These are phyloP conservation scores for Pseudogymnoascus sp. DNA, from an alignment of 2,329 filamentous ascomycete genomes.

Conservation along the genomic window DNA sequence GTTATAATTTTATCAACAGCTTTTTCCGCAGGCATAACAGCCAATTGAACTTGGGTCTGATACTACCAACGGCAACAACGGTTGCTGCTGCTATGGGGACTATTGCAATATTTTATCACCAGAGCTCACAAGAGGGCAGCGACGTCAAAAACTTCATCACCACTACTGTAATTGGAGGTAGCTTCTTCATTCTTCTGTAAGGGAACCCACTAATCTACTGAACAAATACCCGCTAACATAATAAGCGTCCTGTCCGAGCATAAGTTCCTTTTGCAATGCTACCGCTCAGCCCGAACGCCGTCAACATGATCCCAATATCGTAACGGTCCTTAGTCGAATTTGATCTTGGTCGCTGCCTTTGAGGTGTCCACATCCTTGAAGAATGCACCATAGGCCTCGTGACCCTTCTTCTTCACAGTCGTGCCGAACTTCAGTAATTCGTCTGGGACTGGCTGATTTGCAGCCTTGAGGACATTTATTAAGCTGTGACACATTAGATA, in stretches of 20 bases:
- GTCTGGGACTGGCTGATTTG: slow-evolving; percentile 83
- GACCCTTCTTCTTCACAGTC: slow-evolving; percentile 97
- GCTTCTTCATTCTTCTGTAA: slow-evolving; percentile 16
- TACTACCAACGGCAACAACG: slow-evolving; percentile 37
- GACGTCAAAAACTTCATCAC: background rate
- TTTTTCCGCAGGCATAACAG: slow-evolving; percentile 48
- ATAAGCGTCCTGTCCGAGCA: slow-evolving; percentile 46
- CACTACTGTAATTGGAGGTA: background rate
- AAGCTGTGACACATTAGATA: slow-evolving; percentile 41
- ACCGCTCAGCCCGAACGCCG: slow-evolving; percentile 29
- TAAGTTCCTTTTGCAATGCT: slow-evolving; percentile 42
- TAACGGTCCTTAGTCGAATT: slow-evolving; percentile 55
- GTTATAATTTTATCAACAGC: slow-evolving; percentile 56
- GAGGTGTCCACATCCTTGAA: slow-evolving; percentile 82
- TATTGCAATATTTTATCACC: slow-evolving; percentile 31
- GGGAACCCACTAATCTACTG: slow-evolving; percentile 25
- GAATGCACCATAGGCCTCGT: slow-evolving; percentile 91
- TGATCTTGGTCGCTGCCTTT: slow-evolving; percentile 85
- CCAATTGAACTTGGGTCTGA: slow-evolving; percentile 32
- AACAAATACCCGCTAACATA: slow-evolving; percentile 15
- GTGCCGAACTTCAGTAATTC: slow-evolving; percentile 91
- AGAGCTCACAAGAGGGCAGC: slow-evolving; percentile 1
- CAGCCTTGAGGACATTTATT: slow-evolving; percentile 91
- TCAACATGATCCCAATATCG: slow-evolving; percentile 10
- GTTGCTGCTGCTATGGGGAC: slow-evolving; percentile 37